These are phyloP conservation scores for Salix brachista DNA, from an alignment of 345 rosid genomes.

Conservation along the genomic window DNA sequence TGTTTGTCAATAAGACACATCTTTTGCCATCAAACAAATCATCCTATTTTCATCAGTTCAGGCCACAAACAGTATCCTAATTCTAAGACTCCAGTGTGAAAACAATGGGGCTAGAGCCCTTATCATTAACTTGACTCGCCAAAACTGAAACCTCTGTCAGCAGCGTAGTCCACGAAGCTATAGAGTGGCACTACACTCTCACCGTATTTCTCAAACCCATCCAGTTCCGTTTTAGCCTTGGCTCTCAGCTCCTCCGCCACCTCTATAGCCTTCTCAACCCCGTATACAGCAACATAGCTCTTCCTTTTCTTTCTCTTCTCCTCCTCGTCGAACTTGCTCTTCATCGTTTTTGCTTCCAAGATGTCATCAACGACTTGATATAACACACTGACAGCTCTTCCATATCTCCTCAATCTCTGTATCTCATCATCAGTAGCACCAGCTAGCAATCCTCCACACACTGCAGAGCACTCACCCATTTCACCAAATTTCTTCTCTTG, in stretches of 20 bases:
- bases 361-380: constrained; percentile 80
- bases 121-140: constrained; percentile 2
- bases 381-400: constrained; percentile 81
- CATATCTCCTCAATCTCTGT: constrained; percentile 63
- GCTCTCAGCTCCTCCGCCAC: constrained; percentile 61
- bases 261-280: constrained; percentile 60
- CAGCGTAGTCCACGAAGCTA: constrained; percentile 84
- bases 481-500: constrained; percentile 89
- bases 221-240: constrained; percentile 61
- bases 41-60: neutral
- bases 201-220: constrained; percentile 60
- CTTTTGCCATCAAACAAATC: neutral
- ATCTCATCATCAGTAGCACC: constrained; percentile 83
- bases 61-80: neutral
- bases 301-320: constrained; percentile 42
- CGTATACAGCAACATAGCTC: constrained; percentile 51
- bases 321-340: constrained; percentile 8
- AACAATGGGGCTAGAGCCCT: neutral
- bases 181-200: constrained; percentile 59
- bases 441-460: constrained; percentile 80
- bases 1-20: neutral
- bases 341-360: constrained; percentile 28
- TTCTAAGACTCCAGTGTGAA: neutral
- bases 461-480: constrained; percentile 92
- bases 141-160: constrained; percentile 46